Evolutionary conservation across 2,329 filamentous ascomycete genomes (phyloP).

Genomic region (Scleromitrula shiraiana): DNA sequence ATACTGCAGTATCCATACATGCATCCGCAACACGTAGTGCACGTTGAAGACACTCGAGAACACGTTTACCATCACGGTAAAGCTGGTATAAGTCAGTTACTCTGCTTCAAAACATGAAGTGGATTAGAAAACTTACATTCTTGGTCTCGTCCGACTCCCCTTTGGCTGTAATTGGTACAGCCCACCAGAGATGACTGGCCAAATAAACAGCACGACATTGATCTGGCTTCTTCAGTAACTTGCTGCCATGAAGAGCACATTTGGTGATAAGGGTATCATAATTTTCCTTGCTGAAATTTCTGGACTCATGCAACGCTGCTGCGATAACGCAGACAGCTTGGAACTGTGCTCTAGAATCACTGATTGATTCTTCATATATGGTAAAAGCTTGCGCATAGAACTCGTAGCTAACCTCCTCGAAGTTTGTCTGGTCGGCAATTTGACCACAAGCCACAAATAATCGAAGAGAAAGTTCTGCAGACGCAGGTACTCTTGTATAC

Average conservation of each 20-base stretch:
- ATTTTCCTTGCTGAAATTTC: conserved; percentile 92
- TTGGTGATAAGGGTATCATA: conserved; percentile 99
- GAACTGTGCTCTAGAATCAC: conserved; percentile 93
- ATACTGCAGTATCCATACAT: conserved; percentile 97
- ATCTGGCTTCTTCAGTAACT: conserved; percentile 93
- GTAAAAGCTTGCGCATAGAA: conserved; percentile 98
- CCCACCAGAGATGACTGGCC: conserved; percentile 97
- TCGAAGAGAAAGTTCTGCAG: conserved; percentile 80
- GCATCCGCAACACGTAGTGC: conserved; percentile 94
- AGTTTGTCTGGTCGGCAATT: conserved; percentile 81
- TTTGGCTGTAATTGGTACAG: conserved; percentile 69
- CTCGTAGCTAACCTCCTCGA: conserved; percentile 95
- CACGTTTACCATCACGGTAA: conserved; percentile 94
- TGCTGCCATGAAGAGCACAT: conserved; percentile 91
- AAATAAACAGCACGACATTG: conserved; percentile 95
- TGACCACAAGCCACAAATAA: conserved; percentile 89
- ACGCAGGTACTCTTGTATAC: conserved; percentile 75
- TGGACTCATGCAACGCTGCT: conserved; percentile 76
- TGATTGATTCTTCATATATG: conserved; percentile 93
- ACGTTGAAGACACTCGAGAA: conserved; percentile 91
- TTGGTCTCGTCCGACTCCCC: conserved; percentile 81
- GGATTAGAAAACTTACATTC: conserved; percentile 47
- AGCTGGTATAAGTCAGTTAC: conserved; percentile 47
- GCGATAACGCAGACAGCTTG: conserved; percentile 95
- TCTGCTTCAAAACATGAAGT: background rate